Evolutionary conservation across 78 protist species (phyloP).

Genomic region (Mantamonas sphyraenae): DNA sequence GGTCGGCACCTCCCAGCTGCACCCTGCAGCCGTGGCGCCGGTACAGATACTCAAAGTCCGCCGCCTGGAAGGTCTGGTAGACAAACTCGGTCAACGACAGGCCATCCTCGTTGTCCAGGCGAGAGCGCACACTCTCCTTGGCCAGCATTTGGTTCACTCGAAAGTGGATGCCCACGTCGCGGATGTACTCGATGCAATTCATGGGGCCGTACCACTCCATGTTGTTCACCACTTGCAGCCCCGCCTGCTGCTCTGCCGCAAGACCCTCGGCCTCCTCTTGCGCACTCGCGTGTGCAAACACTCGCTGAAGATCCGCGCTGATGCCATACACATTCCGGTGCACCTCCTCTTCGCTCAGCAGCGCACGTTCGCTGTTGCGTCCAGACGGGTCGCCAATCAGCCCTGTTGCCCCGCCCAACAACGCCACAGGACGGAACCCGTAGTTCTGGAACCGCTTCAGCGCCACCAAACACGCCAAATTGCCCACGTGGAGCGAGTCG

Average conservation of each 20-base stretch:
- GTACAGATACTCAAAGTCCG: slow-evolving; percentile 57
- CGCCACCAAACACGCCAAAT: slow-evolving; percentile 50
- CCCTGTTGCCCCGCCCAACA: slow-evolving; percentile 84
- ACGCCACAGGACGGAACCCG: slow-evolving; percentile 20
- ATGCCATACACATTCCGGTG: not conserved
- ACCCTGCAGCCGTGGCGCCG: slow-evolving; percentile 14
- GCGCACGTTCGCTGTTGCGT: slow-evolving; percentile 51
- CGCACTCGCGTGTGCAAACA: not conserved
- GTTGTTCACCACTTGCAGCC: slow-evolving; percentile 47
- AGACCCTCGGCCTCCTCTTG: no score
- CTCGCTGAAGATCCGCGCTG: slow-evolving; percentile 2
- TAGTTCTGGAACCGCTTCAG: slow-evolving; percentile 33
- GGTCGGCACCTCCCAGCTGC: slow-evolving; percentile 84
- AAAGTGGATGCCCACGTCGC: slow-evolving; percentile 27
- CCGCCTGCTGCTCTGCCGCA: no score
- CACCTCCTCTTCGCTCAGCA: slow-evolving; percentile 5
- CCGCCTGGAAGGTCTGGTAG: slow-evolving; percentile 65
- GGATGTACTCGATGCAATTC: slow-evolving; percentile 5
- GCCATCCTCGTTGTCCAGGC: slow-evolving; percentile 24
- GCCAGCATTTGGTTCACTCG: slow-evolving; percentile 25
- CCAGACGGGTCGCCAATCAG: slow-evolving; percentile 81
- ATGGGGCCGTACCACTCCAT: slow-evolving; percentile 53
- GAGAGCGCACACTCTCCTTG: not conserved
- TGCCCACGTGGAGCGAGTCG: slow-evolving; percentile 73
- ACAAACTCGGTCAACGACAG: slow-evolving; percentile 69